These are phyloP conservation scores for Prototheca stagnorum DNA, from an alignment of 163 green algal genomes.

Conservation along the genomic window DNA sequence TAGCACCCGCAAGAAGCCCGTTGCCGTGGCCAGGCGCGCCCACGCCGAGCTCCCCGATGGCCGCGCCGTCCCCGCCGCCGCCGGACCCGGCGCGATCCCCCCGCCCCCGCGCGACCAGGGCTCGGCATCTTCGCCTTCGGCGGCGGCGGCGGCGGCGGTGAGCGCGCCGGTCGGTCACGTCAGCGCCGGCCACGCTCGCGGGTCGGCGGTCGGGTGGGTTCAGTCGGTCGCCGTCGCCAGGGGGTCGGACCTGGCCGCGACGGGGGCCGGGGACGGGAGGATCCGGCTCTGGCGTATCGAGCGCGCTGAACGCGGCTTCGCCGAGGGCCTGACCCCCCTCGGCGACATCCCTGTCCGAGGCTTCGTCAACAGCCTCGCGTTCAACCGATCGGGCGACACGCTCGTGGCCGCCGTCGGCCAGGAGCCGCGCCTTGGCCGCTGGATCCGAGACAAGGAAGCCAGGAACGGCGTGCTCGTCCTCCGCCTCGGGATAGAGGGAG, in stretches of 20 bases:
- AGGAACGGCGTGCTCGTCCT: constrained; percentile 68
- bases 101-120: no score
- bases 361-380: constrained; percentile 66
- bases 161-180: no score
- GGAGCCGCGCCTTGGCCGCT: constrained; percentile 73
- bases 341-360: constrained; percentile 48
- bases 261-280: constrained; percentile 67
- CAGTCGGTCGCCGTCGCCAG: constrained; percentile 50
- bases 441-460: constrained; percentile 40
- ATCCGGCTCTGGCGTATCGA: constrained; percentile 68
- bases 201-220: constrained; percentile 29
- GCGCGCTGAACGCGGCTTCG: constrained; percentile 11
- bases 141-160: no score
- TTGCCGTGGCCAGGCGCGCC: constrained; percentile 29
- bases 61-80: no score
- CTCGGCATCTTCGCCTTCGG: no score
- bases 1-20: constrained; percentile 69
- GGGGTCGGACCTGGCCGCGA: constrained; percentile 67
- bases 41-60: constrained; percentile 25
- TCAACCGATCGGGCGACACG: constrained; percentile 47
- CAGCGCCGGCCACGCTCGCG: not conserved
- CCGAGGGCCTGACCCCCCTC: constrained; percentile 25
- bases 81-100: no score
- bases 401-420: constrained; percentile 63
- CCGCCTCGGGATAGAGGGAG: constrained; percentile 16